These are phyloP conservation scores for Aphanomyces stellatus DNA, from an alignment of 352 stramenopile genomes.

Conservation along the genomic window DNA sequence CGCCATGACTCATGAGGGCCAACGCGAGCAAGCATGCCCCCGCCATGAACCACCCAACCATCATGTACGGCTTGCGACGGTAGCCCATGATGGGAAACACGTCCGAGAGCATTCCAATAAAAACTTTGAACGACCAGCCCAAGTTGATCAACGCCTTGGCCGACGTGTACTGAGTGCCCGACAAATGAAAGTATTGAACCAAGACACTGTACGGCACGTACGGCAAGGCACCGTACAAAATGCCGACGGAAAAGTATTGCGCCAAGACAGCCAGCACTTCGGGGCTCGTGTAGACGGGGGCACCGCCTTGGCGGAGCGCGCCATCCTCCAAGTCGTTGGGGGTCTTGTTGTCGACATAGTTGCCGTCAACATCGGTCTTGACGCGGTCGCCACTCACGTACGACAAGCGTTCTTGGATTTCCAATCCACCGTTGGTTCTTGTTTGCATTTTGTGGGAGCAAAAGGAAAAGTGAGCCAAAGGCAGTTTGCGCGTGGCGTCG, in stretches of 20 bases:
- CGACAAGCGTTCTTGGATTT: too few relatives aligned
- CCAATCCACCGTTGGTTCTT: too few relatives aligned
- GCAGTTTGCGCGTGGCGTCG: too few relatives aligned
- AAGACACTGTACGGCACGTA: conserved; percentile 35
- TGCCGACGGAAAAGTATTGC: conserved; percentile 26
- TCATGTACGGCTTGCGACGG: conserved; percentile 14
- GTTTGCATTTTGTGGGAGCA: too few relatives aligned
- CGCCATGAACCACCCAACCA: conserved; percentile 7
- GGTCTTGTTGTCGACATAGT: not conserved
- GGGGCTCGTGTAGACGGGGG: conserved; percentile 23
- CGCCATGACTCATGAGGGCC: too few relatives aligned
- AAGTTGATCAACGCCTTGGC: conserved; percentile 43
- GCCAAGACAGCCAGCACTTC: conserved; percentile 26
- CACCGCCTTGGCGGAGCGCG: conserved; percentile 50
- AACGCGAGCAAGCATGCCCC: not conserved
- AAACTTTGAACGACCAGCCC: conserved; percentile 23
- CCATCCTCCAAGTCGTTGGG: conserved; percentile 31
- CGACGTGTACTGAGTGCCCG: conserved; percentile 30
- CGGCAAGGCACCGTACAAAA: conserved; percentile 27
- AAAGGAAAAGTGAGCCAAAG: too few relatives aligned
- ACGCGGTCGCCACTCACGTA: too few relatives aligned
- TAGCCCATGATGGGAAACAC: conserved; percentile 21
- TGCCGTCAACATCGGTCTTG: too few relatives aligned
- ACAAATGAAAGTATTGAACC: conserved; percentile 40
- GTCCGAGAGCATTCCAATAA: conserved; percentile 23